Evolutionary conservation across 2,329 filamentous ascomycete species (phyloP).

Genomic region (Curvularia spicifera): DNA sequence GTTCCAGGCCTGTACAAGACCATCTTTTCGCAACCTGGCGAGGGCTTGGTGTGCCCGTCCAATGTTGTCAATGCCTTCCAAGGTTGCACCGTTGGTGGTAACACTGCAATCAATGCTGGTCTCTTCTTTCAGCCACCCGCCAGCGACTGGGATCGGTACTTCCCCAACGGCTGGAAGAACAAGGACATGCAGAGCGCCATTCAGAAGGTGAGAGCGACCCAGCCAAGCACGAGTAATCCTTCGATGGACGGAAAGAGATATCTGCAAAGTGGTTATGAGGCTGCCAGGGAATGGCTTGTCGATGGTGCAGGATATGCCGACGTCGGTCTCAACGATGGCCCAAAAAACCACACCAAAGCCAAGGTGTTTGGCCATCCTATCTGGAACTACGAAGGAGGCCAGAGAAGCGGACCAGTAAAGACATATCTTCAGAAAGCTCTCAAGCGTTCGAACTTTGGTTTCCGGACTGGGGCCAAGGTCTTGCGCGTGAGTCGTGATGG

Average conservation of each 20-base stretch:
- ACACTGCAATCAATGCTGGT: conserved; percentile 62
- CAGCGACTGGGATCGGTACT: conserved; percentile 60
- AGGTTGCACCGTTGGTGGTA: conserved; percentile 61
- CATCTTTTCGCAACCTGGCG: conserved; percentile 54
- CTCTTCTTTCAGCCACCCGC: conserved; percentile 62
- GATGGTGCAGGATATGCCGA: conserved; percentile 56
- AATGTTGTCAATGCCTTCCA: conserved; percentile 54
- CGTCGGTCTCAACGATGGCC: conserved; percentile 56
- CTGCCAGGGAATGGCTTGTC: conserved; percentile 59
- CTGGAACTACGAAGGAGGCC: conserved; percentile 58
- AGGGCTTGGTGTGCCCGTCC: conserved; percentile 51
- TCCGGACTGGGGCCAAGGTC: conserved; percentile 55
- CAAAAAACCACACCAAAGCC: conserved; percentile 53
- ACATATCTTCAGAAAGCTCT: conserved; percentile 61
- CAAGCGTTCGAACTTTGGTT: conserved; percentile 37
- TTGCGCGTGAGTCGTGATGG: conserved; percentile 53
- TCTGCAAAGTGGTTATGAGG: conserved; percentile 57
- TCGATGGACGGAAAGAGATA: conserved; percentile 57
- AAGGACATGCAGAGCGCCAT: conserved; percentile 57
- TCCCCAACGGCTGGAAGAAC: conserved; percentile 60
- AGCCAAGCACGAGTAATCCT: conserved; percentile 54
- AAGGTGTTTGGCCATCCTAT: conserved; percentile 58
- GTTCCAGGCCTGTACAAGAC: conserved; percentile 60
- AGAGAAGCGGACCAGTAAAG: conserved; percentile 57
- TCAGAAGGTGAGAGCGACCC: conserved; percentile 52